phyloP scores from a whole-genome alignment of 495 filamentous ascomycete species.

The Hyaloscypha hepaticicola region DNA sequence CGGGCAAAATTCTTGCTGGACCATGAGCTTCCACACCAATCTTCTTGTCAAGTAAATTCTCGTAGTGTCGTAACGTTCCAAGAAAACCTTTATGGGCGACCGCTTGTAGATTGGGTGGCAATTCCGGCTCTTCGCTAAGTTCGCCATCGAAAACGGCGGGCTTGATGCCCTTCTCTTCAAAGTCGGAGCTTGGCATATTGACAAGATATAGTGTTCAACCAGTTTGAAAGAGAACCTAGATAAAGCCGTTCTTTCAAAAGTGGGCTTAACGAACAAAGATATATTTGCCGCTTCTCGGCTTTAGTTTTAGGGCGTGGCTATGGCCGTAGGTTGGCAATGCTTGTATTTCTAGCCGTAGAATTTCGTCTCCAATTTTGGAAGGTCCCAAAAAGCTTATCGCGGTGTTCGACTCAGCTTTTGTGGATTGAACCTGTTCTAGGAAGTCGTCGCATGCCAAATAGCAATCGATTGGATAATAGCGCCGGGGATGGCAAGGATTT shows the following conservation, averaged over 20 bases:
- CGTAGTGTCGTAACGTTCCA: conserved; percentile 41
- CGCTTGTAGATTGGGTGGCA: conserved; percentile 1
- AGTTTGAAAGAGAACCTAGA: background rate
- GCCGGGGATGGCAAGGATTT: no score
- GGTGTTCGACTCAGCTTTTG: no score
- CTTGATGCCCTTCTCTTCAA: conserved; percentile 6
- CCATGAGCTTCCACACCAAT: conserved; percentile 52
- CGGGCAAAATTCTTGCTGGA: conserved; percentile 46
- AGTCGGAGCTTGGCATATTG: conserved; percentile 5
- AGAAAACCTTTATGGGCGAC: conserved; percentile 29
- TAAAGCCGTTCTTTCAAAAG: no score
- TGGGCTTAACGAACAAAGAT: no score
- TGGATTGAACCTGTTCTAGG: no score
- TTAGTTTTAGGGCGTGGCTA: no score
- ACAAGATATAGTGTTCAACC: background rate
- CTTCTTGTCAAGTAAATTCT: conserved; percentile 46
- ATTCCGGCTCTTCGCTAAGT: conserved; percentile 3
- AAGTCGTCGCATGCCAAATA: no score
- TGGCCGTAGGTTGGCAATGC: background rate
- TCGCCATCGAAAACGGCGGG: background rate
- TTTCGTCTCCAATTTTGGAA: no score
- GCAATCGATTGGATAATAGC: no score
- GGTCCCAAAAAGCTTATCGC: no score
- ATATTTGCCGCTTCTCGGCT: no score
- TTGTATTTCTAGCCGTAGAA: no score